Evolutionary conservation across 2,329 filamentous ascomycete genomes (phyloP), one percentile per base, ranked within the genome.

Genomic region (Endoconidiophora polonica): DNA sequence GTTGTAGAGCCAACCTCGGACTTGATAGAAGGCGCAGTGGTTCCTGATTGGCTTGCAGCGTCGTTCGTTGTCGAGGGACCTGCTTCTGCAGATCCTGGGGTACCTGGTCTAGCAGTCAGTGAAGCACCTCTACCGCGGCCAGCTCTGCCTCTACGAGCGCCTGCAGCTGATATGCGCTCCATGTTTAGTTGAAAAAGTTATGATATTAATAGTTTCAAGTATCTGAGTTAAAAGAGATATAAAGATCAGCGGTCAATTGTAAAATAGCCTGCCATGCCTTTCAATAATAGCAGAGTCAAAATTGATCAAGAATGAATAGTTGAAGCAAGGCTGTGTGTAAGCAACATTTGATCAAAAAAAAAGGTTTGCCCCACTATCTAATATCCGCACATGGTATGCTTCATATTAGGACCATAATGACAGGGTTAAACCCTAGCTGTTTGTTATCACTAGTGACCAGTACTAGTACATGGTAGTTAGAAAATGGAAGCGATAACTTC

Each of bases 51-150:
- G 24, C 23, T 22, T 9, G 44, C 10, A 14, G 29, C 16, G 3
- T 7, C 36, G 14, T 22, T 18, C 24, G 44, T 5, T 14, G 46
- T 23, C 12, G 41, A 33, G 16, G 22, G 37, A 20, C 37, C 41
- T 6, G 48, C 43, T 18, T 26, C 36, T 9, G 44, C 20, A 37
- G 44, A n/a, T 33, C 37, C 20, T 4, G 41, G 33, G 39, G 47
- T 10, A 26, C 38, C 44, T 20, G 44, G 40, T 33, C 44, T 20
- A 22, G 51, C 47, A 12, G 36, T 53, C 12, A 53, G 39, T 43
- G 51, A 53, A 16, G 51, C 51, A 24, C 51, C 51, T 18, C 51
- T 38, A 23, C 51, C 44, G 20, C 44, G 37, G 41, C 50, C 50
- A 42, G 29, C 50, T 24, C 46, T 37, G 46, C 51, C 47, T 42